Evolutionary conservation across 176 grass and related monocot genomes (phyloP), one percentile per base, ranked within the genome.

Genomic region (Triticum urartu): DNA sequence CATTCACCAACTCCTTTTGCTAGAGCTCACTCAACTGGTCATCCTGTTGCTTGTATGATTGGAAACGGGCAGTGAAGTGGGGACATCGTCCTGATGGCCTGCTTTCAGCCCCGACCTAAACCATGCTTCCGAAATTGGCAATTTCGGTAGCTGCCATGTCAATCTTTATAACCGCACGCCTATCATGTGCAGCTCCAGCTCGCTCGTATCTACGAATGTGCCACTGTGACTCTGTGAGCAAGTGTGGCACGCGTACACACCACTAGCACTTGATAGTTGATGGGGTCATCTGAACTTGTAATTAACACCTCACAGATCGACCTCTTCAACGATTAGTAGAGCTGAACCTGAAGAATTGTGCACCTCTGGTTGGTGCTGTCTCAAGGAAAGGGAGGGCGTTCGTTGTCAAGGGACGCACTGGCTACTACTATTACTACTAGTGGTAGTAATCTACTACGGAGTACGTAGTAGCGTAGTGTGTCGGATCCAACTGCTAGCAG

Each of bases 31-130:
- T 48, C 45, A 48, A 48, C 45, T 48, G 45, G 5, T 48, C 12
- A 14, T 48, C 45, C 0, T 48, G 4, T 48, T 48, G 45, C 45
- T 48, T 48, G 4, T 5, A 48, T 48, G 45, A 48, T 48, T 13
- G 45, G 3, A 5, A 48, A 48, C 4, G 45, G 45, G 45, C 45
- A 48, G 45, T 48, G 54, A 2, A 38, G n/a, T 43, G 45, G 69
- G 69, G 14, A 39, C 72, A 81, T 68, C 78, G 68, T 68, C 70
- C 48, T 76, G 48, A 54, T 40, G 84, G 72, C 50, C 81, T 77
- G 25, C 89, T 88, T 91, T 84, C 85, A 80, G 85, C 36, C 42
- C 50, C 81, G 32, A 77, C 85, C 85, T 77, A 91, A 81, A 79
- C 36, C 15, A 84, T 87, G 81, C 89, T 76, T 88, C 85, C 89